phyloP scores from a whole-genome alignment of 2,329 filamentous ascomycete genomes.

The Hortaea werneckii region DNA sequence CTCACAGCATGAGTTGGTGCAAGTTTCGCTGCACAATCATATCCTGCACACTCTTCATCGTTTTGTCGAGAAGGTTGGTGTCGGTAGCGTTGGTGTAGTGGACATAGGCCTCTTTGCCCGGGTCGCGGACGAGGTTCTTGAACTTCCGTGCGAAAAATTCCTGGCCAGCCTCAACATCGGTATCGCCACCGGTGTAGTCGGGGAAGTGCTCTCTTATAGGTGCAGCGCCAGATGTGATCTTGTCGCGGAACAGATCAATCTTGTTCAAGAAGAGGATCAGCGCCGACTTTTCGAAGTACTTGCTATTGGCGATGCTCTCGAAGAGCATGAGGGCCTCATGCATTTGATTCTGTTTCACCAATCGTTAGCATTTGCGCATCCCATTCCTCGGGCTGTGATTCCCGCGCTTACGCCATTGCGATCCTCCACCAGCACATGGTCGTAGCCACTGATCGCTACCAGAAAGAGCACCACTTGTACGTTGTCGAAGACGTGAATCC shows the following conservation, averaged over 20 bases:
- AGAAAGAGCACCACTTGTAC: constrained; percentile 88
- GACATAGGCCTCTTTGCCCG: constrained; percentile 42
- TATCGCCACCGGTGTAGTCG: constrained; percentile 35
- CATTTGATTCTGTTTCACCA: constrained; percentile 40
- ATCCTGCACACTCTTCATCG: constrained; percentile 43
- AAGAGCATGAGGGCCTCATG: constrained; percentile 45
- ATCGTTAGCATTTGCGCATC: background rate
- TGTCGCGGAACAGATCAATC: constrained; percentile 43
- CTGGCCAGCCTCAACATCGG: constrained; percentile 38
- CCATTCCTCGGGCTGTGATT: background rate
- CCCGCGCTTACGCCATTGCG: constrained; percentile 70
- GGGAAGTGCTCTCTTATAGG: constrained; percentile 41
- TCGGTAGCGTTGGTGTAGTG: constrained; percentile 45
- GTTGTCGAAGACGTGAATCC: constrained; percentile 94
- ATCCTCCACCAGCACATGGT: constrained; percentile 92
- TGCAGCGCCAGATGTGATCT: constrained; percentile 36
- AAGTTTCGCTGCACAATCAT: constrained; percentile 46
- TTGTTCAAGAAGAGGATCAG: constrained; percentile 46
- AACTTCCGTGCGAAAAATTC: constrained; percentile 44
- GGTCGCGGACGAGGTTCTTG: constrained; percentile 39
- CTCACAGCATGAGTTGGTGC: constrained; percentile 38
- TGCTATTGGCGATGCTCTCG: constrained; percentile 43
- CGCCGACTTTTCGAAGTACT: constrained; percentile 42
- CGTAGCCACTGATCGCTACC: constrained; percentile 90
- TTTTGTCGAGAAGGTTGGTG: constrained; percentile 41